A percentile compares a stretch with the other conserved stretches of the same genome.
phyloP scores from a whole-genome alignment of 1,284 basidiomycete species.

The Butyriboletus pseudospeciosus region DNA sequence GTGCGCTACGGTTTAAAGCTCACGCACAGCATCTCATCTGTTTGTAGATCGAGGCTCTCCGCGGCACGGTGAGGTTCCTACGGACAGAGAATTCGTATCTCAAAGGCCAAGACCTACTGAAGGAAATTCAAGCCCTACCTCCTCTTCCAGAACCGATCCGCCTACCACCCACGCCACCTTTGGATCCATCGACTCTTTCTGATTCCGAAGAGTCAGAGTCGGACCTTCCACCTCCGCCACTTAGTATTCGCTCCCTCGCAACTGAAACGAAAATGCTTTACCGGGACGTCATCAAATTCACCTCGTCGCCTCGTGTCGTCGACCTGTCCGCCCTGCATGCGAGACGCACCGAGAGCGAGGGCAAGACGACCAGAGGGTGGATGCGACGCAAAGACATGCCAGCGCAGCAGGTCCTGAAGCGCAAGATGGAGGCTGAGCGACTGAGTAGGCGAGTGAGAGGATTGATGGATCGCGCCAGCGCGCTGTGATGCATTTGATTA shows the following conservation, averaged over 20 bases:
- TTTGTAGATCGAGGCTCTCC: constrained; percentile 79
- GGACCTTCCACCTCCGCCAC: constrained; percentile 44
- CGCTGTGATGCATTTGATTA: constrained; percentile 6
- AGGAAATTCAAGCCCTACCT: constrained; percentile 74
- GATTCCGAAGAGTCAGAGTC: constrained; percentile 61
- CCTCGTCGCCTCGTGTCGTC: constrained; percentile 74
- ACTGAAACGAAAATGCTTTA: constrained; percentile 80
- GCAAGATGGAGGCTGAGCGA: constrained; percentile 67
- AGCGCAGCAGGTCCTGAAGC: constrained; percentile 72
- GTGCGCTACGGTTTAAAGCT: constrained; percentile 35
- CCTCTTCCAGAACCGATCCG: constrained; percentile 49
- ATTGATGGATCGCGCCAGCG: constrained; percentile 57
- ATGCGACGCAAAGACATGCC: constrained; percentile 72
- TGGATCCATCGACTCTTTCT: constrained; percentile 58
- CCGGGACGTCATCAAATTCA: constrained; percentile 77
- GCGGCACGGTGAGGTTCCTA: constrained; percentile 84
- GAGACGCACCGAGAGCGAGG: constrained; percentile 41
- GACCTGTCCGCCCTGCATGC: constrained; percentile 66
- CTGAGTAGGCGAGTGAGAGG: constrained; percentile 66
- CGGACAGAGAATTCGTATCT: constrained; percentile 89
- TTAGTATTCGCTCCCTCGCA: constrained; percentile 62
- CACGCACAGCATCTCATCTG: constrained; percentile 8
- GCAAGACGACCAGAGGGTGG: constrained; percentile 52
- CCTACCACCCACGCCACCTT: constrained; percentile 53
- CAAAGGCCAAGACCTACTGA: constrained; percentile 82